Conservation (phyloP, 2,329 filamentous ascomycete species). For the Fusarium fujikuroi region DNA sequence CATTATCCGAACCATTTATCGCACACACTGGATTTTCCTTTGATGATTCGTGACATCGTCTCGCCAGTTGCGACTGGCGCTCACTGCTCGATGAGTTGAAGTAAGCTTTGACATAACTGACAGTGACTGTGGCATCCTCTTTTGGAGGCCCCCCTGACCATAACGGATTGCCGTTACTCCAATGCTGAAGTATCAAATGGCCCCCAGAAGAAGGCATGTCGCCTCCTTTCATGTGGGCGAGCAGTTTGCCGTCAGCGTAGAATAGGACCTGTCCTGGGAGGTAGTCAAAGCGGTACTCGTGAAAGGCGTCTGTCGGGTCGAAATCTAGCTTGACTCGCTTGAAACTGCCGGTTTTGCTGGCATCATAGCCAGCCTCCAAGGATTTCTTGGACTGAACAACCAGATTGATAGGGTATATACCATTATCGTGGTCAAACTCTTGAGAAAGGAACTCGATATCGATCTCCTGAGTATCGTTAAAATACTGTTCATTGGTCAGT, state of each 20-base stretch:
- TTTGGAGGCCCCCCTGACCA: constrained; percentile 79
- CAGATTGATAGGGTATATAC: constrained; percentile 72
- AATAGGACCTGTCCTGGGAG: constrained; percentile 70
- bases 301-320: constrained; percentile 71
- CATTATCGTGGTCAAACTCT: constrained; percentile 64
- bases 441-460: constrained; percentile 82
- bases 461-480: constrained; percentile 82
- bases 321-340: constrained; percentile 70
- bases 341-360: constrained; percentile 68
- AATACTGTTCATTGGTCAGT: constrained; percentile 63
- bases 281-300: constrained; percentile 86
- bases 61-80: constrained; percentile 14
- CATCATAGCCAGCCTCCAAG: constrained; percentile 69
- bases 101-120: constrained; percentile 80
- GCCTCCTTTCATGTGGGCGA: constrained; percentile 66
- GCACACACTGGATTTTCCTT: constrained; percentile 34
- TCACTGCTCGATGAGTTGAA: constrained; percentile 73
- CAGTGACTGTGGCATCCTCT: constrained; percentile 68
- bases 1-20: not conserved
- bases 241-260: constrained; percentile 70
- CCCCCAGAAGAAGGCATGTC: constrained; percentile 70
- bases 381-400: constrained; percentile 77
- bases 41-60: constrained; percentile 22
- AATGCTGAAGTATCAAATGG: constrained; percentile 77
- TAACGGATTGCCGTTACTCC: constrained; percentile 78